Conservation (phyloP, 2,329 filamentous ascomycete genomes). For the Cephalotrichum gorgonifer region DNA sequence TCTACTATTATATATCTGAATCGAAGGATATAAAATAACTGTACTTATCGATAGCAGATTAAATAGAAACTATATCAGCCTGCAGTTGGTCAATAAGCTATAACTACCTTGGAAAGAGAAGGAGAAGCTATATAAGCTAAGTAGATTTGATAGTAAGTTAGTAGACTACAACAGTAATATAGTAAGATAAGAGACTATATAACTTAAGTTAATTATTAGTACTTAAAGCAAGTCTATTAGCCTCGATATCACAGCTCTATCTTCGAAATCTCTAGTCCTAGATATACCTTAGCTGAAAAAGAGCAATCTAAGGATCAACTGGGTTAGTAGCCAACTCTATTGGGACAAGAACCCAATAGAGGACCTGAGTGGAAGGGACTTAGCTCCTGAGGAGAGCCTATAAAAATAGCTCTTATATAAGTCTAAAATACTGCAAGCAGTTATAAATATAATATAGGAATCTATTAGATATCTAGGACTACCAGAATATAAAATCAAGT, state of each 20-base stretch:
- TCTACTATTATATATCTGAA: too few relatives aligned
- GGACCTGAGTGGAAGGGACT: neutral
- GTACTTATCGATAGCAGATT: neutral
- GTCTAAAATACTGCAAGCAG: neutral
- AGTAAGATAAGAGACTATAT: neutral
- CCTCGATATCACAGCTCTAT: neutral
- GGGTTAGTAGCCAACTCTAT: neutral
- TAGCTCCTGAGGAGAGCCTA: neutral
- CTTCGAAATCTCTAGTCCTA: neutral
- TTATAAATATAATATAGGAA: neutral
- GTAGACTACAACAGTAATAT: neutral
- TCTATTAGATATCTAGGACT: neutral
- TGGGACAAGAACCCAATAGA: neutral
- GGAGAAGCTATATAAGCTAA: neutral
- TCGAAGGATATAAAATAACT: neutral
- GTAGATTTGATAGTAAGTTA: neutral
- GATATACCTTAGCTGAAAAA: neutral
- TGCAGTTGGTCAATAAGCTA: neutral
- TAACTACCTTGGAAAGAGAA: neutral
- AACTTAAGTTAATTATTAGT: neutral
- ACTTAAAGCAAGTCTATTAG: neutral
- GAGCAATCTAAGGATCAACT: neutral
- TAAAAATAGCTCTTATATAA: neutral
- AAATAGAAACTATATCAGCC: neutral
- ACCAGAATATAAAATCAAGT: neutral